These are phyloP conservation scores for Pichia sp. DNA, from an alignment of 1,139 yeast species.

Conservation along the genomic window DNA sequence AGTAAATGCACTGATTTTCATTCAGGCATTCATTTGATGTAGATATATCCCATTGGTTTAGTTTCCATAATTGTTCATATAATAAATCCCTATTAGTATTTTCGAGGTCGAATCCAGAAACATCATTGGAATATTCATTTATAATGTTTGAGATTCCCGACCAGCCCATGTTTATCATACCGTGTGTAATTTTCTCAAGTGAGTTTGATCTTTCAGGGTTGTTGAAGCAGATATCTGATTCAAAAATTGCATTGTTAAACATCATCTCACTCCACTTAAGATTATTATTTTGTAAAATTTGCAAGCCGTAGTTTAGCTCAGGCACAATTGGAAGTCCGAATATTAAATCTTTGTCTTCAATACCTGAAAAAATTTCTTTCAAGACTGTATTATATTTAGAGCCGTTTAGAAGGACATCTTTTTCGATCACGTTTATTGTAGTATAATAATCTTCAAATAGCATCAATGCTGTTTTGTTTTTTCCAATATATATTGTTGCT, in stretches of 20 bases:
- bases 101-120: neutral
- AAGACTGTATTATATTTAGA: conserved; percentile 25
- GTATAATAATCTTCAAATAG: conserved; percentile 46
- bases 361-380: conserved; percentile 38
- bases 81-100: conserved; percentile 10
- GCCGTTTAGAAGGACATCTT: conserved; percentile 9
- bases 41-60: conserved; percentile 66
- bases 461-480: conserved; percentile 45
- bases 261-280: conserved; percentile 38
- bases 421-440: conserved; percentile 5
- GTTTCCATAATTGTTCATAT: conserved; percentile 62
- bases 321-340: conserved; percentile 58
- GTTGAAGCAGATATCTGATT: conserved; percentile 32
- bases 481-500: conserved; percentile 34
- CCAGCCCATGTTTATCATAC: conserved; percentile 42
- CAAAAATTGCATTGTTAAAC: conserved; percentile 53
- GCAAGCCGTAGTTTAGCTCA: conserved; percentile 45
- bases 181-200: conserved; percentile 27
- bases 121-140: conserved; percentile 12
- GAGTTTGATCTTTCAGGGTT: conserved; percentile 1
- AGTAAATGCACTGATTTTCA: conserved; percentile 42
- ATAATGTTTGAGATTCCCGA: conserved; percentile 40
- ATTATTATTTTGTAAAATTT: conserved; percentile 33
- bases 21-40: conserved; percentile 29
- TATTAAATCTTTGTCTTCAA: conserved; percentile 56